A percentile compares a stretch with the other conserved stretches of the same genome.
These are phyloP conservation scores for Pseudozyma thailandica DNA, from an alignment of 1,284 basidiomycete genomes.

Conservation along the genomic window DNA sequence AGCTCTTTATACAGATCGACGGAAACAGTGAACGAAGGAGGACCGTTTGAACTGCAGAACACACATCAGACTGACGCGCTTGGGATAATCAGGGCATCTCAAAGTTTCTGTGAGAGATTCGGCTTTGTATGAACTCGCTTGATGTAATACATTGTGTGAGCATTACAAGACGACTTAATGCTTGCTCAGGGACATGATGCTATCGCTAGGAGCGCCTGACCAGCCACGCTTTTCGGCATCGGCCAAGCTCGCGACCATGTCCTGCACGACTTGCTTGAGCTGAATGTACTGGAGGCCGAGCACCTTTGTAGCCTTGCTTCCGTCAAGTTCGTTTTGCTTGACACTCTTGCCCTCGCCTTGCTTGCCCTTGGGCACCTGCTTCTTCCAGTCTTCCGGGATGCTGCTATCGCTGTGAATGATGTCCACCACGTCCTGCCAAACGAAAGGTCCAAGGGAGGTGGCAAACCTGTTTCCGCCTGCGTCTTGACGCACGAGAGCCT, in stretches of 20 bases:
- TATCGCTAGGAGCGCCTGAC: conserved; percentile 43
- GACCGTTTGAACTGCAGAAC: too few relatives aligned
- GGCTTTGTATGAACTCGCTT: too few relatives aligned
- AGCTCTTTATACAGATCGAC: too few relatives aligned
- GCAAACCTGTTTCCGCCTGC: conserved; percentile 74
- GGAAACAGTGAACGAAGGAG: too few relatives aligned
- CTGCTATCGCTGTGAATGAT: conserved; percentile 49
- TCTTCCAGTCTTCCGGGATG: conserved; percentile 52
- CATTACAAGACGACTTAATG: too few relatives aligned
- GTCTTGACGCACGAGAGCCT: conserved; percentile 72
- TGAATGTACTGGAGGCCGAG: conserved; percentile 72
- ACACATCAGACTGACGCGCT: too few relatives aligned
- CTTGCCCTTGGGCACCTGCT: conserved; percentile 55
- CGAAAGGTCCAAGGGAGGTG: conserved; percentile 51
- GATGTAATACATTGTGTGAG: too few relatives aligned
- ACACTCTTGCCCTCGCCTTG: conserved; percentile 40
- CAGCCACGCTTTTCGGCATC: conserved; percentile 58
- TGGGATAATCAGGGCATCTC: too few relatives aligned
- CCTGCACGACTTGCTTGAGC: conserved; percentile 69
- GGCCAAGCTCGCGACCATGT: conserved; percentile 41
- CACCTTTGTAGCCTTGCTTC: conserved; percentile 70
- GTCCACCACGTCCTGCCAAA: conserved; percentile 53
- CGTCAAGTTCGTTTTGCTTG: conserved; percentile 58
- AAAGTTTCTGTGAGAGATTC: too few relatives aligned
- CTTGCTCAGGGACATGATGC: conserved; percentile 41